A percentile compares a stretch with the other conserved stretches of the same genome.
These are phyloP conservation scores for Inga oerstediana DNA, from an alignment of 306 rosid species.

Conservation along the genomic window DNA sequence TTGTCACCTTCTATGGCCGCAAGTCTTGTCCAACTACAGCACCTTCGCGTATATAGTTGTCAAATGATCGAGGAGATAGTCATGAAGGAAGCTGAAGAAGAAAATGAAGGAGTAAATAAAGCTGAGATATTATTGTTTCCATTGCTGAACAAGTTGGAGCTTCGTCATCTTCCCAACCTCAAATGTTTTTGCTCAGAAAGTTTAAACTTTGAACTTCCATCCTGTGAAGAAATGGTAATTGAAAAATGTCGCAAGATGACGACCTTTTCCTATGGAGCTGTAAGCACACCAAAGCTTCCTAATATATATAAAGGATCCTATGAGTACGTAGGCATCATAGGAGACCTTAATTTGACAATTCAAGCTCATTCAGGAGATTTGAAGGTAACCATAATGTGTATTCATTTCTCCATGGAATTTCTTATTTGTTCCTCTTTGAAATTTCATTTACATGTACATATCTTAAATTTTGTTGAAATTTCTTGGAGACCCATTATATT, in stretches of 20 bases:
- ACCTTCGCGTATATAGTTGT: slow-evolving; percentile 12
- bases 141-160: slow-evolving; percentile 29
- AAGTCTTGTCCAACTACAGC: neutral
- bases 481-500: neutral
- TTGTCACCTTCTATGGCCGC: slow-evolving; percentile 23
- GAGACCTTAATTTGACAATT: slow-evolving; percentile 28
- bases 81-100: neutral
- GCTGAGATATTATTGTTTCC: slow-evolving; percentile 3
- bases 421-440: too few relatives aligned
- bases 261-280: slow-evolving; percentile 18
- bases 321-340: slow-evolving; percentile 20
- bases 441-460: neutral
- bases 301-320: slow-evolving; percentile 27
- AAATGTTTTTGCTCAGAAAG: slow-evolving; percentile 18
- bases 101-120: neutral
- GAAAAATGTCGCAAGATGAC: slow-evolving; percentile 30
- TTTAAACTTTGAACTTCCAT: slow-evolving; percentile 22
- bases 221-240: slow-evolving; percentile 30
- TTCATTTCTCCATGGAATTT: neutral
- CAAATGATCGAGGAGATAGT: slow-evolving; percentile 34
- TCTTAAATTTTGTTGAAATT: neutral
- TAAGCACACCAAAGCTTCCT: slow-evolving; percentile 30
- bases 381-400: slow-evolving; percentile 18
- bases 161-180: slow-evolving; percentile 19
- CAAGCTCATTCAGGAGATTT: slow-evolving; percentile 8